These are phyloP conservation scores for Fusarium incarnatum DNA, from an alignment of 2,329 filamentous ascomycete genomes.

Conservation along the genomic window DNA sequence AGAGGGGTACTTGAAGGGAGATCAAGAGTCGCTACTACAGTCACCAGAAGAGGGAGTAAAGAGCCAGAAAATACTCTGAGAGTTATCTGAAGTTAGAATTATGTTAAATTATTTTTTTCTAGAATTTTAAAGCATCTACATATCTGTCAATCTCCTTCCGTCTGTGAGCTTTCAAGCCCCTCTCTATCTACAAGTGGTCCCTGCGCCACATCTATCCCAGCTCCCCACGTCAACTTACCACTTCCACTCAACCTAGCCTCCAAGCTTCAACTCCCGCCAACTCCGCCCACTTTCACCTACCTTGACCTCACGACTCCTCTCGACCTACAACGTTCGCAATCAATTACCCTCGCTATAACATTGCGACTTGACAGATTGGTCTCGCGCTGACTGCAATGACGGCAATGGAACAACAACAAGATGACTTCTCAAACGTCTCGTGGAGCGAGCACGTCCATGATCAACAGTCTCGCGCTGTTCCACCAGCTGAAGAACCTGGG, in stretches of 20 bases:
- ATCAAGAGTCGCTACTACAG: background rate
- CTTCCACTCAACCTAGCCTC: slow-evolving; percentile 18
- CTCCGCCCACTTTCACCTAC: slow-evolving; percentile 28
- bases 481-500: slow-evolving; percentile 45
- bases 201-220: slow-evolving; percentile 35
- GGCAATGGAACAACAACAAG: slow-evolving; percentile 64
- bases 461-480: slow-evolving; percentile 48
- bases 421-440: slow-evolving; percentile 84
- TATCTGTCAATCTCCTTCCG: background rate
- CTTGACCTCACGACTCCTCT: slow-evolving; percentile 1
- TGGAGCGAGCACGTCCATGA: slow-evolving; percentile 73
- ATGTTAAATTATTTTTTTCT: too few species aligned
- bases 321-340: background rate
- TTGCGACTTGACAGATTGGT: background rate
- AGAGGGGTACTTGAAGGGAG: slow-evolving; percentile 15
- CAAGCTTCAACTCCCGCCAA: slow-evolving; percentile 39
- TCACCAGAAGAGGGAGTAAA: accelerated
- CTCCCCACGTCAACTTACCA: slow-evolving; percentile 33
- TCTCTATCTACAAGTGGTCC: slow-evolving; percentile 33
- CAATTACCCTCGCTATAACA: background rate
- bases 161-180: slow-evolving; percentile 6
- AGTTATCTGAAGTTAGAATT: too few species aligned
- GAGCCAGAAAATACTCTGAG: accelerated
- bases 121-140: accelerated
- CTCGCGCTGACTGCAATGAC: slow-evolving; percentile 53